Evolutionary conservation across 83 land plant genomes (phyloP).

Genomic region (Diphasiastrum complanatum): DNA sequence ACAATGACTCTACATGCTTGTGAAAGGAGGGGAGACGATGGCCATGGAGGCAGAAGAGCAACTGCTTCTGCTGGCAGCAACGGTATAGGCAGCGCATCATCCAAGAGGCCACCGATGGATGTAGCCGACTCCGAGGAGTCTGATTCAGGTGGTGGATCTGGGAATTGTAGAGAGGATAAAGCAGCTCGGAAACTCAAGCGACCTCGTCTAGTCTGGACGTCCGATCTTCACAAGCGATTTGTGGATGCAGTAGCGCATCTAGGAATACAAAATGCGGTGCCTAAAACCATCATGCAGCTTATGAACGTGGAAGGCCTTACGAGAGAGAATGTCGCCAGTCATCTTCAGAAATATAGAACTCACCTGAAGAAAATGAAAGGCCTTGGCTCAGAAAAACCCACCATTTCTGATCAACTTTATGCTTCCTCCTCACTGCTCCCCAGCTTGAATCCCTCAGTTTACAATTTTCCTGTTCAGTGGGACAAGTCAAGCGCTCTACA

Average conservation of each 20-base stretch:
- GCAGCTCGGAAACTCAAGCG: constrained; percentile 59
- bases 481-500: too few relatives aligned
- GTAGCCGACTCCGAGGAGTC: constrained; percentile 18
- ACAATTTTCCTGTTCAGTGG: too few relatives aligned
- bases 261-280: constrained; percentile 69
- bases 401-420: constrained; percentile 55
- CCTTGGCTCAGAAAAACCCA: constrained; percentile 28
- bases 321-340: constrained; percentile 69
- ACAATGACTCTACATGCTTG: not conserved
- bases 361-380: constrained; percentile 79
- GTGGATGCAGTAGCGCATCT: constrained; percentile 74
- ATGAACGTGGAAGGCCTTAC: constrained; percentile 71
- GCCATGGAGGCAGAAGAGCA: not conserved
- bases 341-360: constrained; percentile 63
- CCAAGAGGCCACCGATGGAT: constrained; percentile 3
- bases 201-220: constrained; percentile 76
- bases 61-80: not conserved
- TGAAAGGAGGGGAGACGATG: not conserved
- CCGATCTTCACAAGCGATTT: constrained; percentile 64
- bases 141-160: constrained; percentile 21
- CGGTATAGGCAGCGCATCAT: constrained; percentile 5
- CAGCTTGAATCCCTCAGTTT: too few relatives aligned
- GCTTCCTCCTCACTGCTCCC: constrained; percentile 63
- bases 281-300: too few relatives aligned
- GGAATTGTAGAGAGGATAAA: constrained; percentile 30